Base-by-base conservation (phyloP, 2,329 filamentous ascomycete genomes). In the Knoxdaviesia proteae region DNA sequence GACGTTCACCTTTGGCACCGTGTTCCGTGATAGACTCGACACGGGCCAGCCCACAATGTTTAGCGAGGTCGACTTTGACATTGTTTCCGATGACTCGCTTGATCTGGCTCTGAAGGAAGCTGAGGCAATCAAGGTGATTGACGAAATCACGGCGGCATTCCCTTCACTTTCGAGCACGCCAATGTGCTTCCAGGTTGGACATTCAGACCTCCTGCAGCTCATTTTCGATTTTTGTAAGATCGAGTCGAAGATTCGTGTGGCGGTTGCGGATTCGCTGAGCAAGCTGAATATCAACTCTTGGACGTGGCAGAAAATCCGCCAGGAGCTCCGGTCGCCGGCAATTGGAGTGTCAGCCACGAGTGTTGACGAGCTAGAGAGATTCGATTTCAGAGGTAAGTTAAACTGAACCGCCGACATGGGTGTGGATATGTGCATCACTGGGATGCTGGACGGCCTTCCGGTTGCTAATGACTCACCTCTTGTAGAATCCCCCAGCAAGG, bases 51-150 rank as follows among this genome's bases (percentile, higher is more conserved):
- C 90, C 6, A 70, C 71, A 44, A 80, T 79, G 52, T 80, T 84
- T 55, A 80, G 83, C 7, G 90, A 96, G 55, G 87, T 92, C 3
- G 87, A 96, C 56, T 98, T 96, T 56, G 90, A 98, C 58, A 86
- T 98, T 46, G 71, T 94, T n/a, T 88, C 86, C 1, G 71, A 74
- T 38, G 78, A 87, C 50, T 79, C 80, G 1, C 60, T 86, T 5
- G 86, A 96, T 52, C 64, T 93, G 39, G 80, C 86, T 1, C 59
- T 94, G 44, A 92, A 93, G 53, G 90, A 98, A 58, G 88, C 88
- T 0, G 88, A 96, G 58, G 79, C 86, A 0, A 73, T 98, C 50
- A 96, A 94, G 52, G 87, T 96, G 3, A 63, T 96, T 29, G 90
- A 98, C 54, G 90, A 98, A 55, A 80, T 94, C 36, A 71, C 92